Base-by-base conservation (phyloP, 306 rosid species). In the Cicer pinnatifidum region DNA sequence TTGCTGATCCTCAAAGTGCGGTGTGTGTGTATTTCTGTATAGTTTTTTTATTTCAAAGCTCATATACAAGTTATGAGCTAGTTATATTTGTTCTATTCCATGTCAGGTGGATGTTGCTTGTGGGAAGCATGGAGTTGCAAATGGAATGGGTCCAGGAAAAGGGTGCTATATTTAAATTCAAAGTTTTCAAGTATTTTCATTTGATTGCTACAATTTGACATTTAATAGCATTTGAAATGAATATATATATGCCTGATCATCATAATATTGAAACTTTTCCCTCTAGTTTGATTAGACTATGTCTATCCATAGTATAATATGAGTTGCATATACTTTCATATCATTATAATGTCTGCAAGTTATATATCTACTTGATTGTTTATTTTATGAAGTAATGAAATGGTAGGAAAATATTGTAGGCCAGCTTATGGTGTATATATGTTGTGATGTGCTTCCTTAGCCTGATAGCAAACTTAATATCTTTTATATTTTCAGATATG, bases 1-100 rank as follows among this genome's bases (percentile, higher is more conserved):
- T 94, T 74, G 97, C 99, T 8, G 97, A 91, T 84, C 99, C 99
- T 57, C 86, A 88, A 67, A 89, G 90, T 86, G 99, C 99, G 51
- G 97, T 94, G 85, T 66, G 97, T 89, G 97, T 89, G 81, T 81
- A 75, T 82, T 79, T 75, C 73, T 40, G 23, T 37, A 4, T 68
- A 47, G 6, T 65, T 59, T 69, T 58, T 74, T 28, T 28, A 28
- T 28, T 28, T 3, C 6, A 6, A 45, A 44, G n/a, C 43, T 77
- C 50, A 16, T 8, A 5, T 71, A 10, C 51, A 46, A 65, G 69
- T 63, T 46, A 63, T 47, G 51, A 73, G 71, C 15, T 78, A n/a
- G 68, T 76, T 68, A 48, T 53, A 47, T 39, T 65, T 63, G 37
- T 67, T 58, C 45, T 35, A 35, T 67, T 58, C 53, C 63, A 7